Evolutionary conservation across 140 eudicot genomes (phyloP).

Genomic region (Ambrosia hybrid): DNA sequence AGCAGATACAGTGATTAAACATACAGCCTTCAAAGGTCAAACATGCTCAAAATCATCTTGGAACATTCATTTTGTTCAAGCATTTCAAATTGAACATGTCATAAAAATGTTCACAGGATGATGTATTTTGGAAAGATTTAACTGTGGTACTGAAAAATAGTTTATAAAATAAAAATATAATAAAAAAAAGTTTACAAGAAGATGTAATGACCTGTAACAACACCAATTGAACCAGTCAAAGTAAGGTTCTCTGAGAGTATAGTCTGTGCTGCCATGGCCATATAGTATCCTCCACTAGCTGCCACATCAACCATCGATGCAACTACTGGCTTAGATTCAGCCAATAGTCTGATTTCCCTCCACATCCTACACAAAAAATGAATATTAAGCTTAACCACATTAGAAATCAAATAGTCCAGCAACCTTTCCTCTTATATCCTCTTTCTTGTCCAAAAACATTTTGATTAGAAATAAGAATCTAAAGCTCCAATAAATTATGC

Average conservation of each 20-base stretch:
- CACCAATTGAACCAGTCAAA: slow-evolving; percentile 96
- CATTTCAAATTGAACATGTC: background rate
- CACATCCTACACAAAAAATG: slow-evolving; percentile 66
- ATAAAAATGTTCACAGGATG: background rate
- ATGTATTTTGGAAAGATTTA: background rate
- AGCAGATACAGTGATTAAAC: slow-evolving; percentile 15
- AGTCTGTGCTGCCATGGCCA: slow-evolving; percentile 93
- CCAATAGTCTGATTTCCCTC: slow-evolving; percentile 90
- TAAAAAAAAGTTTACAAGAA: background rate
- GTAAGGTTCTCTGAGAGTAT: slow-evolving; percentile 91
- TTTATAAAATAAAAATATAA: background rate
- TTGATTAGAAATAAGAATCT: background rate
- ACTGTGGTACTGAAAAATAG: background rate
- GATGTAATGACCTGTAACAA: slow-evolving; percentile 65
- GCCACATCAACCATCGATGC: slow-evolving; percentile 99
- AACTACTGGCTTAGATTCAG: slow-evolving; percentile 77
- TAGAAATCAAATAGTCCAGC: slow-evolving; percentile 6
- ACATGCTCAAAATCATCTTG: slow-evolving; percentile 22
- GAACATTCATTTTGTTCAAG: slow-evolving; percentile 21
- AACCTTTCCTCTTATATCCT: background rate
- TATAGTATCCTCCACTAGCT: slow-evolving; percentile 99
- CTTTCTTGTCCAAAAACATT: background rate
- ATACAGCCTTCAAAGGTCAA: slow-evolving; percentile 2
- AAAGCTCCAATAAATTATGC: background rate
- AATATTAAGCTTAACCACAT: slow-evolving; percentile 6